Evolutionary conservation across 768 basidiomycete species (phyloP), one percentile per base, ranked within the genome.

Genomic region (Psilocybe cubensis): DNA sequence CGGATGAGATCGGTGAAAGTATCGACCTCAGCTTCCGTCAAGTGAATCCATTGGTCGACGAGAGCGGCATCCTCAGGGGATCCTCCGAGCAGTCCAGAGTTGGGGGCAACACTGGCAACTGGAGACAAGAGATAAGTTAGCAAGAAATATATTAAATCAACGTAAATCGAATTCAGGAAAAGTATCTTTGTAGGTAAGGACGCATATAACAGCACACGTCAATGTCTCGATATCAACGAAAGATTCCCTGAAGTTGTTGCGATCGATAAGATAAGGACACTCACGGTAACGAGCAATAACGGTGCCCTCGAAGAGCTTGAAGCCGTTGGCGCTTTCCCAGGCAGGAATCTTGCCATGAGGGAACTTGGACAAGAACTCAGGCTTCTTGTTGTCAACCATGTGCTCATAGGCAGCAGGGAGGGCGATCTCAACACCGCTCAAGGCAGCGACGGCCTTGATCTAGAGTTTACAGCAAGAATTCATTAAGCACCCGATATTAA

Each of bases 201-300:
- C 5, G 14, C 3, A 38, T 38, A 11, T 1, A 38, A 14, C 14
- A 38, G 8, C 12, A 85, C 85, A 83, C 84, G 86, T 83, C 84
- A 81, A 86, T 86, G 86, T 87, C 83, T 87, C 82, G 79, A 63
- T 50, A 59, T 59, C 67, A 74, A 83, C 79, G 50, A 56, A 54
- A 43, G 50, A 56, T 38, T 46, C 46, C n/a, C 27, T 55, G 47
- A 44, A 46, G 46, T 24, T n/a, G 27, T 54, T 24, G 27, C 46
- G 67, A 73, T 72, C 71, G 70, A 74, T 72, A 56, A 68, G 65
- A 71, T 74, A 66, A 68, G 49, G 27, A 48, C 53, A 88, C 94
- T 85, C 76, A 98, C 96, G 65, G 76, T 96, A 95, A 56, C 86
- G 87, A 44, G 93, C 90, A 73, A 98, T 94, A 46, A 94, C 85